Base-by-base conservation (phyloP, 2,329 filamentous ascomycete species). In the Pestalotiopsis sp. region DNA sequence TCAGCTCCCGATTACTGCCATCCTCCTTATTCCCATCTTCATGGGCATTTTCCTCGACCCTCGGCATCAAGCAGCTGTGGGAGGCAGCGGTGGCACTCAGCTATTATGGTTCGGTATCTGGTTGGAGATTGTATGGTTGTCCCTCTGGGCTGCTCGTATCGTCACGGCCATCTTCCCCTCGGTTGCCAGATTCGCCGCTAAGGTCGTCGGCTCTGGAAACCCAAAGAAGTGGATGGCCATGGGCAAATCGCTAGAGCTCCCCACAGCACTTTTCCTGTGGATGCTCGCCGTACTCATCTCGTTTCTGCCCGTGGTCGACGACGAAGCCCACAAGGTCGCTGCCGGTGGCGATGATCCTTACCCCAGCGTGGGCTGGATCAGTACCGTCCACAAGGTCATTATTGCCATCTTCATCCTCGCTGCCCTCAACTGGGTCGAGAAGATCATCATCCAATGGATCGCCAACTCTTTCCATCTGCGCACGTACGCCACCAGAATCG, bases 91-190 rank as follows among this genome's bases (percentile, higher is more conserved):
- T 0, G 93, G 92, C 23, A 94, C 97, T 0, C 77, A 89, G 71
- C 83, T 98, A 59, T 83, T 94, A 69, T 98, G 95, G 95, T 98
- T 98, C 77, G 93, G 93, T 38, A 94, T 98, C 71, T 98, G 95
- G 95, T 86, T 98, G 20, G 93, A 97, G 79, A 93, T 97, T 57
- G 87, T 98, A 31, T 98, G 95, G 95, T 85, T 95, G 71, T 94
- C 94, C 0, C 85, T 98, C 0, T 98, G 95, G 95, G 91, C 92
- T 23, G 92, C 86, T 1, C 83, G 87, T 13, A 87, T 89, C 76
- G 72, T 85, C 57, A 87, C 85, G 3, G 83, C 84, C 31, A 76
- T 87, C 45, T 79, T 89, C 72, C 87, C 87, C 0, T 79, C 77
- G 31, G 67, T 83, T 5, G 82, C 89, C 68, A 80, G 82, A 52